These are phyloP conservation scores for Mycena belliarum DNA, from an alignment of 768 basidiomycete species.

Conservation along the genomic window DNA sequence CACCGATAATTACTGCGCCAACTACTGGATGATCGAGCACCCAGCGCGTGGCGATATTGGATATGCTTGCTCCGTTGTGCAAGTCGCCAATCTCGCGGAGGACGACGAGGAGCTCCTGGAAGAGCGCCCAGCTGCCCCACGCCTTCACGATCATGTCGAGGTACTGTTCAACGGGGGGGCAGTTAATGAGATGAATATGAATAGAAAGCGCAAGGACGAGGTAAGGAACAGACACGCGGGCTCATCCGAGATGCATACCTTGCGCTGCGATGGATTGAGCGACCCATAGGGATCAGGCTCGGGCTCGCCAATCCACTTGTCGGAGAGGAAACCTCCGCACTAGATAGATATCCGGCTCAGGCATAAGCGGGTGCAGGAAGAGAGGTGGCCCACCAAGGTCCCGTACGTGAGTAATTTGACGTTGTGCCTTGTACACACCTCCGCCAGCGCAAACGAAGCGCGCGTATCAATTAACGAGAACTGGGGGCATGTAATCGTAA, in stretches of 20 bases:
- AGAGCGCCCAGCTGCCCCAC: conserved; percentile 80
- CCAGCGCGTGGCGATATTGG: conserved; percentile 84
- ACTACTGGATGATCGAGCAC: conserved; percentile 80
- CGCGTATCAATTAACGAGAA: conserved; percentile 83
- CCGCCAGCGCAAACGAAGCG: conserved; percentile 74
- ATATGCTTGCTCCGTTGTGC: conserved; percentile 64
- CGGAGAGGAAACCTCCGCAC: conserved; percentile 84
- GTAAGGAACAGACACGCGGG: too few species aligned
- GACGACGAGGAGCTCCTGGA: conserved; percentile 63
- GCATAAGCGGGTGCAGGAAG: not conserved
- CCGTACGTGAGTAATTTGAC: conserved; percentile 79
- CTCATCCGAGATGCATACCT: conserved; percentile 49
- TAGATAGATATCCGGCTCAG: conserved; percentile 29
- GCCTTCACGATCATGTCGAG: conserved; percentile 79
- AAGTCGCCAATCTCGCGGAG: conserved; percentile 65
- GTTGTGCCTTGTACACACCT: conserved; percentile 71
- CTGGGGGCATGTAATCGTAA: conserved; percentile 35
- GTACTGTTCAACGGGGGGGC: conserved; percentile 49
- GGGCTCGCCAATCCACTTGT: conserved; percentile 66
- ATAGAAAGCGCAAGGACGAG: conserved; percentile 4
- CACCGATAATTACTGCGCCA: conserved; percentile 83
- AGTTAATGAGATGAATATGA: too few species aligned
- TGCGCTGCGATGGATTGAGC: conserved; percentile 82
- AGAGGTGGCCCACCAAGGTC: conserved; percentile 52
- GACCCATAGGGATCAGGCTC: conserved; percentile 73